Evolutionary conservation across 176 grass and related monocot species (phyloP).

Genomic region (Oryza nivara): DNA sequence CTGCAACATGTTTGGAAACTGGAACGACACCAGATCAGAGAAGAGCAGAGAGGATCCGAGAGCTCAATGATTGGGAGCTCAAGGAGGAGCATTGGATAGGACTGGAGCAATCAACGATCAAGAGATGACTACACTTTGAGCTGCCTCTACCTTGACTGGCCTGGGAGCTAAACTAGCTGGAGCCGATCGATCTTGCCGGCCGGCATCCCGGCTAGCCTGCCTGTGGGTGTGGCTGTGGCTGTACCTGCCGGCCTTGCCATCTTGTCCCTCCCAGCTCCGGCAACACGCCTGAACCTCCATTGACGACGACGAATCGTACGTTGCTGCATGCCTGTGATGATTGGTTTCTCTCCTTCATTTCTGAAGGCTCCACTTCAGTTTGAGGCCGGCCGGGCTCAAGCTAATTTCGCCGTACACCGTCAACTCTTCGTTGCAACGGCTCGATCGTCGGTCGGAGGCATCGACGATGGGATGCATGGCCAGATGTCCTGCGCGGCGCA

Average conservation of each 20-base stretch:
- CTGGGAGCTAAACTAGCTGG: not conserved
- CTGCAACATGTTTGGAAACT: constrained; percentile 7
- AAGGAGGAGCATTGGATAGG: not conserved
- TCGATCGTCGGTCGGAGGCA: constrained; percentile 19
- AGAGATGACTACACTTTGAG: not conserved
- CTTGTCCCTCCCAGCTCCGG: not conserved
- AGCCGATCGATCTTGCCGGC: not conserved
- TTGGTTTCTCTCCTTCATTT: not conserved
- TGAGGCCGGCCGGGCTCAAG: not conserved
- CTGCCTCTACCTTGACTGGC: constrained; percentile 26
- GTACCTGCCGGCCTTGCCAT: not conserved
- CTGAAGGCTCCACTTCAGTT: constrained; percentile 1
- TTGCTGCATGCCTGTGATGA: not conserved
- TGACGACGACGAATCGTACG: not conserved
- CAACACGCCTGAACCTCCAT: not conserved
- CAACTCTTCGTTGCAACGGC: not conserved
- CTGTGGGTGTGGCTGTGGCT: not conserved
- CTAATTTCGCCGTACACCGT: not conserved
- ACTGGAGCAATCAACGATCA: constrained; percentile 28
- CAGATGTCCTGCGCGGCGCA: constrained; percentile 35
- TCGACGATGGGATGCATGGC: not conserved
- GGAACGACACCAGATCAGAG: constrained; percentile 2
- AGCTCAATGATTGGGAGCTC: constrained; percentile 19
- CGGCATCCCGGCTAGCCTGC: not conserved
- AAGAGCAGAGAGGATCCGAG: constrained; percentile 23